Conservation (phyloP, 176 grass and related monocot genomes). For the Cocos nucifera region DNA sequence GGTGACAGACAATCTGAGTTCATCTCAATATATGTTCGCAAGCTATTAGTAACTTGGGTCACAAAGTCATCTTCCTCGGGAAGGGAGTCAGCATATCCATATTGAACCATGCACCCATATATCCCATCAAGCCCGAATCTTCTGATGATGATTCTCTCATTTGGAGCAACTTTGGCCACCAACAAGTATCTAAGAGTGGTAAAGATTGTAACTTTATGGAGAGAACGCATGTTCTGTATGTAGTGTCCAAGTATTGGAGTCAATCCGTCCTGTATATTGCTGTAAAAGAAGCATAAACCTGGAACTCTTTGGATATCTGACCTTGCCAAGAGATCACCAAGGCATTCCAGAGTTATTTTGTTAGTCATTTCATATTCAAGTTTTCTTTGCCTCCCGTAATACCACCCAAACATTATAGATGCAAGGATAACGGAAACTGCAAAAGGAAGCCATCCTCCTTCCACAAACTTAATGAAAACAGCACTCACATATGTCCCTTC, state of each 20-base stretch:
- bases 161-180: slow-evolving; percentile 48
- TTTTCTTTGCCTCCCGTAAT: slow-evolving; percentile 69
- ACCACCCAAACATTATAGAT: slow-evolving; percentile 75
- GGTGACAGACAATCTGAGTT: not conserved
- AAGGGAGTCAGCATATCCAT: slow-evolving; percentile 51
- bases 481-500: slow-evolving; percentile 60
- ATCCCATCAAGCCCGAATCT: slow-evolving; percentile 41
- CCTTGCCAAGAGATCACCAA: slow-evolving; percentile 42
- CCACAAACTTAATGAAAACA: slow-evolving; percentile 63
- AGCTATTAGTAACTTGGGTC: slow-evolving; percentile 28
- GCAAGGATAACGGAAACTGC: slow-evolving; percentile 57
- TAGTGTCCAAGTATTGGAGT: slow-evolving; percentile 63
- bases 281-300: slow-evolving; percentile 79
- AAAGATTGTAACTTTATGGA: slow-evolving; percentile 54
- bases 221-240: slow-evolving; percentile 63
- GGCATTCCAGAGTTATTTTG: slow-evolving; percentile 53
- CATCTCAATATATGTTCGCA: slow-evolving; percentile 22
- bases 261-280: slow-evolving; percentile 59
- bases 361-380: slow-evolving; percentile 55
- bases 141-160: slow-evolving; percentile 44
- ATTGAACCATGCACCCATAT: slow-evolving; percentile 58
- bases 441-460: slow-evolving; percentile 76
- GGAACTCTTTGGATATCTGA: slow-evolving; percentile 57
- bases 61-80: slow-evolving; percentile 30
- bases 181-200: slow-evolving; percentile 57